phyloP scores from a whole-genome alignment of 441 rosid species.

The Arabidopsis hybrid region DNA sequence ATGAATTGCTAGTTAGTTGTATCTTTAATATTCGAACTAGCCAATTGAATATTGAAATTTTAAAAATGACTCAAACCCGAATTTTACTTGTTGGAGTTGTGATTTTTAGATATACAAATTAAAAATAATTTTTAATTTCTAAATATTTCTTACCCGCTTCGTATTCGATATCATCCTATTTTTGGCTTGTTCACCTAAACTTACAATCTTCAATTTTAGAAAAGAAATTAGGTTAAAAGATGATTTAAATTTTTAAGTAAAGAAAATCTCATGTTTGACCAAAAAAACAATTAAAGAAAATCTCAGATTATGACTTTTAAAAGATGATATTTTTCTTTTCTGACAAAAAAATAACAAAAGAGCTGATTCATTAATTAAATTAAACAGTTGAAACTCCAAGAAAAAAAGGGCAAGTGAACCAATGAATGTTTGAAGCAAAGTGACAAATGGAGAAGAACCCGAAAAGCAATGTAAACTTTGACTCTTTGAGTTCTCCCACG shows the following conservation, averaged over 20 bases:
- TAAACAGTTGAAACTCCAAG: slow-evolving; percentile 24
- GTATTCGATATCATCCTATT: background rate
- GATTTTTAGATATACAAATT: background rate
- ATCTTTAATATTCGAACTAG: too few species aligned
- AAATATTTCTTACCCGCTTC: background rate
- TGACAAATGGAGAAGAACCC: slow-evolving; percentile 35
- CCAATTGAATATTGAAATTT: too few species aligned
- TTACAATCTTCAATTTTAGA: background rate
- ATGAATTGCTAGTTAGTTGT: too few species aligned
- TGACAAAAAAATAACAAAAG: background rate
- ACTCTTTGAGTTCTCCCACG: slow-evolving; percentile 36
- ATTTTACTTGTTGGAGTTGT: background rate
- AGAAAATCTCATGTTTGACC: background rate
- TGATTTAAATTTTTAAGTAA: background rate
- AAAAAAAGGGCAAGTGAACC: slow-evolving; percentile 29
- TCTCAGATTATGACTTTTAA: background rate
- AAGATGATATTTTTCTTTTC: background rate
- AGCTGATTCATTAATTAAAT: background rate
- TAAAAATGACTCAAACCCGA: background rate
- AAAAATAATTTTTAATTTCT: too few species aligned
- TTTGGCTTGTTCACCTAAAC: background rate
- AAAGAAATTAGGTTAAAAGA: background rate
- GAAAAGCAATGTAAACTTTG: slow-evolving; percentile 38
- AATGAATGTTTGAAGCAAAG: slow-evolving; percentile 46
- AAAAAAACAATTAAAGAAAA: background rate